Evolutionary conservation across 768 basidiomycete species (phyloP).

Genomic region (Suillus clintonianus): DNA sequence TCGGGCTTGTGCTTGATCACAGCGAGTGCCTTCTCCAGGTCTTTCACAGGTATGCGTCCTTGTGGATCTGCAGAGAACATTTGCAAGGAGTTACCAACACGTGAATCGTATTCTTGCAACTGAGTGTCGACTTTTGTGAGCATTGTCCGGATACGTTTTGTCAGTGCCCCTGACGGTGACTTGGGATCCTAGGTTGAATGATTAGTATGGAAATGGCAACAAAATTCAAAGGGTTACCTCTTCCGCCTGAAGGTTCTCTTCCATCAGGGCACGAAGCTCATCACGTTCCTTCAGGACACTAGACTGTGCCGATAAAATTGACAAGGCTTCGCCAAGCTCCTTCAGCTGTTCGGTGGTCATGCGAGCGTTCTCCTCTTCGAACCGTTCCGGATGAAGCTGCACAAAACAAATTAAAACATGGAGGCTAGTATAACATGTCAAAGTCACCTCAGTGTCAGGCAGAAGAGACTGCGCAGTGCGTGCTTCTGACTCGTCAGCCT

Average conservation of each 20-base stretch:
- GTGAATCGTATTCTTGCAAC: slow-evolving; percentile 87
- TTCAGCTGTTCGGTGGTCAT: slow-evolving; percentile 97
- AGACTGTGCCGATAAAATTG: slow-evolving; percentile 89
- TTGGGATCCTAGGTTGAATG: slow-evolving; percentile 61
- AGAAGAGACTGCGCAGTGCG: slow-evolving; percentile 78
- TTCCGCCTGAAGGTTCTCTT: slow-evolving; percentile 88
- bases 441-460: slow-evolving; percentile 83
- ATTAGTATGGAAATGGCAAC: slow-evolving; percentile 5
- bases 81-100: slow-evolving; percentile 82
- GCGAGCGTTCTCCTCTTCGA: slow-evolving; percentile 73
- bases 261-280: slow-evolving; percentile 89
- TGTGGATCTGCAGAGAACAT: slow-evolving; percentile 84
- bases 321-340: slow-evolving; percentile 90
- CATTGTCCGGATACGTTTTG: slow-evolving; percentile 95
- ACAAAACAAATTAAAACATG: not conserved
- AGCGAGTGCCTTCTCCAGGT: slow-evolving; percentile 86
- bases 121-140: slow-evolving; percentile 94
- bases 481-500: slow-evolving; percentile 78
- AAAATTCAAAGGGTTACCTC: slow-evolving; percentile 50
- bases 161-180: slow-evolving; percentile 82
- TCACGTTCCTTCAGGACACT: slow-evolving; percentile 95
- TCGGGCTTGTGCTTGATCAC: slow-evolving; percentile 95
- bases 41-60: slow-evolving; percentile 86
- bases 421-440: not conserved
- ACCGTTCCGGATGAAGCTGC: slow-evolving; percentile 64